Conservation (phyloP, 352 stramenopile genomes). For the Phytophthora constricta region DNA sequence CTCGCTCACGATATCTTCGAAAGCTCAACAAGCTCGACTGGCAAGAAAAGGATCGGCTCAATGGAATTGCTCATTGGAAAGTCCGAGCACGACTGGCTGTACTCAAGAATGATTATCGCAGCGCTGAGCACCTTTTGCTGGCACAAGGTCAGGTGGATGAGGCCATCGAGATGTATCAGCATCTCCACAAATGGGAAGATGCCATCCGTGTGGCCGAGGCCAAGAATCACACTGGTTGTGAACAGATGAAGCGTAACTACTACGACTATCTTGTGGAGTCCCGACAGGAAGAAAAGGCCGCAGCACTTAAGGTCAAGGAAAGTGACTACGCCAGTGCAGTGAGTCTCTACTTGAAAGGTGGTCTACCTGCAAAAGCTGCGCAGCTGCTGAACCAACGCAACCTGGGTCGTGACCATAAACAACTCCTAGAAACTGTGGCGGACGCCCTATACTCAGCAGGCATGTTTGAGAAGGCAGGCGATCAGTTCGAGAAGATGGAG, state of each 20-base stretch:
- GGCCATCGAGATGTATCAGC: constrained; percentile 95
- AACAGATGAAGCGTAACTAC: constrained; percentile 92
- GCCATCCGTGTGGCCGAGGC: constrained; percentile 92
- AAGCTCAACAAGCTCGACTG: constrained; percentile 92
- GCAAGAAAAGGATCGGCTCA: constrained; percentile 79
- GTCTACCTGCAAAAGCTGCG: constrained; percentile 90
- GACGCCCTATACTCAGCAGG: constrained; percentile 87
- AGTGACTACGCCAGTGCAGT: constrained; percentile 91
- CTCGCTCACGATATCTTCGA: constrained; percentile 86
- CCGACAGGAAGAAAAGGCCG: constrained; percentile 93
- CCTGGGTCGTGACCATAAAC: constrained; percentile 84
- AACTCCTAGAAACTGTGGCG: constrained; percentile 91
- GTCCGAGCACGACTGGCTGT: constrained; percentile 84
- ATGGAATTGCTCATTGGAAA: constrained; percentile 85
- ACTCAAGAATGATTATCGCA: constrained; percentile 91
- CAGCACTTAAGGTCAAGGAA: constrained; percentile 91
- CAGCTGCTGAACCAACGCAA: constrained; percentile 89
- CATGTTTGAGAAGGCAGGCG: constrained; percentile 94
- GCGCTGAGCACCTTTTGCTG: constrained; percentile 92
- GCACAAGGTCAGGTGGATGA: constrained; percentile 93
- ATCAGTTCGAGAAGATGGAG: constrained; percentile 95
- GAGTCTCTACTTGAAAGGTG: constrained; percentile 94
- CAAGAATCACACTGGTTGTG: constrained; percentile 74
- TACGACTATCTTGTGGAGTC: constrained; percentile 94
- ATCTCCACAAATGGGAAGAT: constrained; percentile 94